Conservation (phyloP, 2,329 filamentous ascomycete genomes). For the Macrophomina pseudophaseolina region DNA sequence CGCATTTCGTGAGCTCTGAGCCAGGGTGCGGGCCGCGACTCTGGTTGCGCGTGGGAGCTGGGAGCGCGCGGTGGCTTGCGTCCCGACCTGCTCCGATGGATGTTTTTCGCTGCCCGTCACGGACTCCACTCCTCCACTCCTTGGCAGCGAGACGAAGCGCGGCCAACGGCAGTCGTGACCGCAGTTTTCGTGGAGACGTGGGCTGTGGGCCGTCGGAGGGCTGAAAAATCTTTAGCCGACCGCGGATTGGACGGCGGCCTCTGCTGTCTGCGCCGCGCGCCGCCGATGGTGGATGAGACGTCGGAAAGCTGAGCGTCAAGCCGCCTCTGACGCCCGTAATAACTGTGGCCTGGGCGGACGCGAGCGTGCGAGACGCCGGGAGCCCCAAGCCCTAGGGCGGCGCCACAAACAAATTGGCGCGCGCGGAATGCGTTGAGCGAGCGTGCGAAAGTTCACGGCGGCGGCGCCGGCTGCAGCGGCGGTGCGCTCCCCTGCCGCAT, state of each 20-base stretch:
- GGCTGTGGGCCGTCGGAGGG: conserved; percentile 17
- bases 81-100: conserved; percentile 13
- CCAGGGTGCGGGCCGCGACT: conserved; percentile 22
- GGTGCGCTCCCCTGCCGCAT: conserved; percentile 4
- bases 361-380: neutral
- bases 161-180: conserved; percentile 11
- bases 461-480: neutral
- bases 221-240: conserved; percentile 26
- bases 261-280: conserved; percentile 4
- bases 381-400: neutral
- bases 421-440: conserved; percentile 21
- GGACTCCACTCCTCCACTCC: conserved; percentile 20
- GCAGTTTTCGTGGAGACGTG: conserved; percentile 19
- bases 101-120: conserved; percentile 18
- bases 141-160: conserved; percentile 24
- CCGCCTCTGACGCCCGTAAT: conserved; percentile 9
- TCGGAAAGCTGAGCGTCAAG: conserved; percentile 1
- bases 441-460: conserved; percentile 5
- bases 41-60: conserved; percentile 12
- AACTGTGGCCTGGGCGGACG: neutral
- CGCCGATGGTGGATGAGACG: neutral
- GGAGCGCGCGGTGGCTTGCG: conserved; percentile 4
- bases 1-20: conserved; percentile 21
- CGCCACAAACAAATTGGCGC: conserved; percentile 2
- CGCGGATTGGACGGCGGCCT: conserved; percentile 5